These are phyloP conservation scores for Hypoxylon sp. DNA, from an alignment of 2,329 filamentous ascomycete genomes.

Conservation along the genomic window DNA sequence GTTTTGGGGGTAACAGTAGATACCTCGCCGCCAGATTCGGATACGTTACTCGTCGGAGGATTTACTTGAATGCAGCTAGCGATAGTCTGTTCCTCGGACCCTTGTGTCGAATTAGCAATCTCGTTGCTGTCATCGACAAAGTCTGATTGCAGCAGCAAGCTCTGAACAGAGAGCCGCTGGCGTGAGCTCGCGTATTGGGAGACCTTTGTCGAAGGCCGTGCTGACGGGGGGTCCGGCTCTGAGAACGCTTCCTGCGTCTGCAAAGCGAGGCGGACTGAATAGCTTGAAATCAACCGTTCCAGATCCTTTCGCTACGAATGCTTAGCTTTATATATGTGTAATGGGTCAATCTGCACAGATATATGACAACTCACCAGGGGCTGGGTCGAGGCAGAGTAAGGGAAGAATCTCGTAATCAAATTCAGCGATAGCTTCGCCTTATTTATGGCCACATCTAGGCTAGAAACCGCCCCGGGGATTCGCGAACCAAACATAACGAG, in stretches of 20 bases:
- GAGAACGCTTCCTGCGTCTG: slow-evolving; percentile 47
- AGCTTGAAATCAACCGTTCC: slow-evolving; percentile 50
- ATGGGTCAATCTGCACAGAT: background rate
- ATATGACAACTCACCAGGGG: slow-evolving; percentile 46
- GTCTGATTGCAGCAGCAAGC: slow-evolving; percentile 57
- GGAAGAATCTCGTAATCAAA: slow-evolving; percentile 50
- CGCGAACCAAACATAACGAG: slow-evolving; percentile 56
- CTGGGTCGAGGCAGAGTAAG: slow-evolving; percentile 51
- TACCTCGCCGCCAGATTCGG: slow-evolving; percentile 3
- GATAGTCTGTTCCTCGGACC: slow-evolving; percentile 44
- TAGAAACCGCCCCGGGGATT: slow-evolving; percentile 40
- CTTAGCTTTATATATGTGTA: slow-evolving; percentile 12
- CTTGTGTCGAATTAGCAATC: slow-evolving; percentile 41
- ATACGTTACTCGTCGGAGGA: background rate
- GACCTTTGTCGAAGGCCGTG: slow-evolving; percentile 45
- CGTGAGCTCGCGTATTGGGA: slow-evolving; percentile 53
- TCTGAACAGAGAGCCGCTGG: slow-evolving; percentile 59
- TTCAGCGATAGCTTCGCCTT: slow-evolving; percentile 52
- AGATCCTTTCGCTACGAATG: slow-evolving; percentile 48
- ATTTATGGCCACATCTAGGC: slow-evolving; percentile 47
- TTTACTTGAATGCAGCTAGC: background rate
- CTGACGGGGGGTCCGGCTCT: slow-evolving; percentile 43
- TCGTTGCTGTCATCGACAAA: slow-evolving; percentile 59
- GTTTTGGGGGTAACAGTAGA: slow-evolving; percentile 1
- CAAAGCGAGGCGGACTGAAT: slow-evolving; percentile 48